Evolutionary conservation across 2,329 filamentous ascomycete species (phyloP), one percentile per base, ranked within the genome.

Genomic region (Penicillium sp.): DNA sequence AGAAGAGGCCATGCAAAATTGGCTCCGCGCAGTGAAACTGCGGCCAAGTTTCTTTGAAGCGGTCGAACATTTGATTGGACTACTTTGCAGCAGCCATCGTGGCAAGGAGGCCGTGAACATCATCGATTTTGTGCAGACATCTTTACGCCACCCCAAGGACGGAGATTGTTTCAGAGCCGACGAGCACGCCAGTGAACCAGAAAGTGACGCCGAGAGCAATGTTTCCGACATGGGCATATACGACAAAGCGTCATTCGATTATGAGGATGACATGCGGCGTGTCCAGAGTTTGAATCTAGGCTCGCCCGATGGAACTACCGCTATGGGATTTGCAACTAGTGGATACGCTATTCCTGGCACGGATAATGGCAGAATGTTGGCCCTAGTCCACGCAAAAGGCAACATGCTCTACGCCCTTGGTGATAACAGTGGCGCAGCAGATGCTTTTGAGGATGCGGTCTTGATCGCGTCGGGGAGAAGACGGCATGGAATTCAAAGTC

Each of bases 381-480:
- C 92, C n/a, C 81, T 99, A 14, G 87, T 97, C 36, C 94, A 99
- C 74, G 92, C 93, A 18, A 99, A 97, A 73, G 94, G 93, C n/a
- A 97, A 97, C 59, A 95, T 97, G 88, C 81, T 97, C 1, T 99
- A 99, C 74, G 87, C 90, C 23, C 77, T 95, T 26, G 93, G 93
- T 42, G 88, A 97, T 61, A 89, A 94, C 60, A 80, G 82, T 34
- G 85, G 82, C 36, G 94, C 94, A 37, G 92, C 93, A 1, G 85
- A 87, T 64, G 91, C 94, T 3, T 99, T 99, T 64, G 94, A 99
- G 71, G 92, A 97, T 71, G 93, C 92, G 0, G 91, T 99, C 3
- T 76, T 97, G 49, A 93, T 99, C 59, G 92, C 91, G 54, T 84
- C 89, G 24, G 92, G 92, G 1, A 83, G 87, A 57, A 80, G 82